Base-by-base conservation (phyloP, 495 filamentous ascomycete genomes). In the Chaetomidium leptoderma region DNA sequence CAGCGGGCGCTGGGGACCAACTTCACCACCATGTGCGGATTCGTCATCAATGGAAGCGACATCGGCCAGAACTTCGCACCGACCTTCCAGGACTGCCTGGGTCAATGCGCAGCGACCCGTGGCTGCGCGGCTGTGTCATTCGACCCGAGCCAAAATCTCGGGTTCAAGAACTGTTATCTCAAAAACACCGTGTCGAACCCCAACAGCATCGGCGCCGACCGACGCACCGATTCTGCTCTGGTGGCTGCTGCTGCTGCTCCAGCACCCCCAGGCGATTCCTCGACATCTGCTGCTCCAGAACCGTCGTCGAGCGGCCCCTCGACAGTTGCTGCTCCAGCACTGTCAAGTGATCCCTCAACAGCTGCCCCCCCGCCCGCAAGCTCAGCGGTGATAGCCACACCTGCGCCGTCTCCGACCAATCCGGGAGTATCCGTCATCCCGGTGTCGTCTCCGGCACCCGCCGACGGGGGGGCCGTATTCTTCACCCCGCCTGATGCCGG, bases 101-200 rank as follows among this genome's bases (percentile, higher is more conserved):
- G 46, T 0, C 65, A 66, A 33, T 74, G 71, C 39, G 58, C 64
- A 1, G 17, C 57, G 0, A 71, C 65, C 3, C 30, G 55, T 0
- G 64, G 57, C 11, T 74, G 71, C 40, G 65, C 39, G 1, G 71
- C 60, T 17, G 43, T 74, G 1, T 58, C 61, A 4, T 74, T 65
- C 36, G 71, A 74, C 35, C 49, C 68, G 14, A 64, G 39, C 48
- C 60, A 59, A 46, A 37, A 57, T 8, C 50, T 68, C 17, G 71
- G 71, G 30, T 74, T 74, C 58, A 71, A 65, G 53, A 74, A 74
- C 56, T 74, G 71, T 45, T 74, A 74, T 32, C 52, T 74, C 43
- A 74, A 74, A 53, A 62, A 63, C 4, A 21, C 53, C 21, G 55
- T 61, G 11, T 33, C 58, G 5, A 59, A 66, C 33, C 8, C 53